phyloP scores from a whole-genome alignment of 2,329 filamentous ascomycete genomes.

The Chrysoporthe puriensis region DNA sequence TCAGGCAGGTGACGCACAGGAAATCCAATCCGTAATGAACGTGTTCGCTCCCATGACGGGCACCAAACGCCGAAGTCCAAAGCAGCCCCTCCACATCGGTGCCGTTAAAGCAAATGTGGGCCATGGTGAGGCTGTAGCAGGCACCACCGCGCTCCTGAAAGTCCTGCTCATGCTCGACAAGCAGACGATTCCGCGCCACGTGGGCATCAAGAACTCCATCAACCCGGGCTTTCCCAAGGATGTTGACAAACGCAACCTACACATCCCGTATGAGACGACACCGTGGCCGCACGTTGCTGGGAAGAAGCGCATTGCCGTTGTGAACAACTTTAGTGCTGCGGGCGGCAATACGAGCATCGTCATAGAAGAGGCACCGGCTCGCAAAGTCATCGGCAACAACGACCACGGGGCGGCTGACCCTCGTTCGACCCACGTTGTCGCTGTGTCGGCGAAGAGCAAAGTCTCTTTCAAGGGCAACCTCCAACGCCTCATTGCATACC shows the following conservation, averaged over 20 bases:
- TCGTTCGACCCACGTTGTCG: conserved; percentile 46
- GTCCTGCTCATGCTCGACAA: conserved; percentile 49
- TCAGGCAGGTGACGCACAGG: conserved; percentile 64
- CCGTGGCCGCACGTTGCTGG: conserved; percentile 6
- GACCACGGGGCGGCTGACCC: conserved; percentile 37
- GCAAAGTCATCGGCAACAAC: conserved; percentile 16
- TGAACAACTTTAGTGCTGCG: conserved; percentile 60
- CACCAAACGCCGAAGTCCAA: conserved; percentile 30
- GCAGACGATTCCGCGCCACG: conserved; percentile 49
- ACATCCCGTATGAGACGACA: conserved; percentile 39
- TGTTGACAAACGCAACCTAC: conserved; percentile 39
- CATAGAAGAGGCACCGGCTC: conserved; percentile 49
- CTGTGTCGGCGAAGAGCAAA: conserved; percentile 50
- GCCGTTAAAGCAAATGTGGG: conserved; percentile 54
- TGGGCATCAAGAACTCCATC: conserved; percentile 48
- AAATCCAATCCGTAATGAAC: conserved; percentile 62
- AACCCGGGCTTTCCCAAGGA: conserved; percentile 43
- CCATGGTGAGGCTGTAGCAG: conserved; percentile 49
- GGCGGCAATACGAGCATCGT: conserved; percentile 60
- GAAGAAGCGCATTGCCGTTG: conserved; percentile 10
- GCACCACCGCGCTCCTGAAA: conserved; percentile 47
- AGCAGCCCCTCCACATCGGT: conserved; percentile 47
- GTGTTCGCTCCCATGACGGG: conserved; percentile 29
- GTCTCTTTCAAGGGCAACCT: conserved; percentile 49
- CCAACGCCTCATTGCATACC: conserved; percentile 39